Conservation (phyloP, 129 eudicot species). For the Tagetes erecta region DNA sequence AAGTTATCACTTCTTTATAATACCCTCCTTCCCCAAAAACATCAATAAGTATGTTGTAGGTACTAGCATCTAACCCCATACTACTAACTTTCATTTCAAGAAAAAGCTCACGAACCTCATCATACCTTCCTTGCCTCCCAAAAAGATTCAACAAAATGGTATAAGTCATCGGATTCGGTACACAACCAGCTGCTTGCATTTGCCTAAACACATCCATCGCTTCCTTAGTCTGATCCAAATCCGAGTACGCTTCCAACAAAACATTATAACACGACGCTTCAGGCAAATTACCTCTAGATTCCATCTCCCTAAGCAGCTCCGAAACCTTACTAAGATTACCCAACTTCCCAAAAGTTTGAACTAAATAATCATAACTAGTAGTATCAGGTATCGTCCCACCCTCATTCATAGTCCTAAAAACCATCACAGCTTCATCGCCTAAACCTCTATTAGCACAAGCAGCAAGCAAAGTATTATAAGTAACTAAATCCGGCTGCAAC, state of each 20-base stretch:
- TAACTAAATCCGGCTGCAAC: slow-evolving; percentile 87
- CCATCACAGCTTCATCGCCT: slow-evolving; percentile 93
- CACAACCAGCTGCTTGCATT: slow-evolving; percentile 88
- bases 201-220: slow-evolving; percentile 90
- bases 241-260: slow-evolving; percentile 77
- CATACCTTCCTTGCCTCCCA: slow-evolving; percentile 84
- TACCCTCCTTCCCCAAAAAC: slow-evolving; percentile 97
- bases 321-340: slow-evolving; percentile 73
- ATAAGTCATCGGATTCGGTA: slow-evolving; percentile 78
- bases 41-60: slow-evolving; percentile 82
- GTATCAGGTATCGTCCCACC: slow-evolving; percentile 88
- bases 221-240: slow-evolving; percentile 62
- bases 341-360: slow-evolving; percentile 78
- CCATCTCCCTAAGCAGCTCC: slow-evolving; percentile 78
- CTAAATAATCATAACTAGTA: slow-evolving; percentile 71
- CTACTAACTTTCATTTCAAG: slow-evolving; percentile 98
- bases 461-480: slow-evolving; percentile 84
- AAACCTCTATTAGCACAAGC: slow-evolving; percentile 82
- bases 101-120: slow-evolving; percentile 87
- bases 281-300: slow-evolving; percentile 73
- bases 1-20: slow-evolving; percentile 86
- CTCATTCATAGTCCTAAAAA: slow-evolving; percentile 91
- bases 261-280: slow-evolving; percentile 79
- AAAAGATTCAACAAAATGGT: slow-evolving; percentile 76
- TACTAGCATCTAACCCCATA: slow-evolving; percentile 81